These are phyloP conservation scores for Botrytis sinoallii DNA, from an alignment of 2,329 filamentous ascomycete species.

Conservation along the genomic window DNA sequence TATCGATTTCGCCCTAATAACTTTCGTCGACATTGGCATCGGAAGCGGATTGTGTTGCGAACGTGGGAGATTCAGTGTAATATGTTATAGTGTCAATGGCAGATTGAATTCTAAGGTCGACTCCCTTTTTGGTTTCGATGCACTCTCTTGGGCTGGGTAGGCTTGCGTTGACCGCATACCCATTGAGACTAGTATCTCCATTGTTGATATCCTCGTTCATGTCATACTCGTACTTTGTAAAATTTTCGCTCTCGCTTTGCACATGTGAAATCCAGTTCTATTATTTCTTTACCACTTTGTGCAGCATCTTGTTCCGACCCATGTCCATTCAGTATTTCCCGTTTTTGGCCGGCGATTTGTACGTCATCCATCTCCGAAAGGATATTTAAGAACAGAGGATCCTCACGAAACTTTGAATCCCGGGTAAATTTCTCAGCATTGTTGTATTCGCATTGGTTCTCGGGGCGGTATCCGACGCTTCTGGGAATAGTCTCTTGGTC, in stretches of 20 bases:
- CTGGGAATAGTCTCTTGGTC: neutral
- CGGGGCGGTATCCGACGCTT: neutral
- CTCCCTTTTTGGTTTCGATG: too few relatives aligned
- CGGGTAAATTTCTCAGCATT: too few relatives aligned
- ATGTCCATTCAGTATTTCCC: neutral
- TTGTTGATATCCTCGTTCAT: neutral
- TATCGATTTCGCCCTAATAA: neutral
- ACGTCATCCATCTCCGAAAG: neutral
- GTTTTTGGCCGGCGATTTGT: neutral
- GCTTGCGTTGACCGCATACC: neutral
- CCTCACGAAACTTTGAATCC: neutral
- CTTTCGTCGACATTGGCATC: too few relatives aligned
- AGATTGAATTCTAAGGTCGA: neutral
- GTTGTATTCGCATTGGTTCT: neutral
- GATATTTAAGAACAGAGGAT: too few relatives aligned
- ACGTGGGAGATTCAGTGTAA: neutral
- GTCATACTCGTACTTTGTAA: neutral
- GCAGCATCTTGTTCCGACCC: neutral
- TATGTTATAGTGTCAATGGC: neutral
- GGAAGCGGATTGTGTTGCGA: neutral
- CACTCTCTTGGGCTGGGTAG: neutral
- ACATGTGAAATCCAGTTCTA: neutral
- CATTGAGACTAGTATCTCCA: neutral
- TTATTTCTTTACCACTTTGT: neutral
- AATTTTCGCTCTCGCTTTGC: too few relatives aligned